phyloP scores from a whole-genome alignment of 2,329 filamentous ascomycete genomes.

The Diaporthe sp. region DNA sequence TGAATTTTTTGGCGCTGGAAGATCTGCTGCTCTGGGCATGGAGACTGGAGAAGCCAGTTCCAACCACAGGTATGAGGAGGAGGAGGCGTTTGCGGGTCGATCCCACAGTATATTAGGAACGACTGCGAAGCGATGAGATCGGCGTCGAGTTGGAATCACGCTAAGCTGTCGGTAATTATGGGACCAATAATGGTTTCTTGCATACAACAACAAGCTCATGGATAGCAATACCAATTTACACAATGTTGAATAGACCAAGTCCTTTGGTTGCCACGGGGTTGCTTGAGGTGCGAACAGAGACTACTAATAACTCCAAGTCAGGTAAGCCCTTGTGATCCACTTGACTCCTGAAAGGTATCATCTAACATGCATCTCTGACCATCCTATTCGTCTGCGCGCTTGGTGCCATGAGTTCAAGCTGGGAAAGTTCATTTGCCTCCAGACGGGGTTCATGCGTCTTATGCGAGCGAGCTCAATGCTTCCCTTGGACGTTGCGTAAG shows the following conservation, averaged over 20 bases:
- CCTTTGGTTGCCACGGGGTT: neutral
- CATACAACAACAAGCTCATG: neutral
- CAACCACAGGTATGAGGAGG: constrained; percentile 54
- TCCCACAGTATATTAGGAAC: constrained; percentile 18
- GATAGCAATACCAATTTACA: constrained; percentile 15
- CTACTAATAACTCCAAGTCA: no score
- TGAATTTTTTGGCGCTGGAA: constrained; percentile 74
- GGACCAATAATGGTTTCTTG: neutral
- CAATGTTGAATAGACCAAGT: neutral
- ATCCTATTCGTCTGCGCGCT: neutral
- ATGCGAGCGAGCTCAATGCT: neutral
- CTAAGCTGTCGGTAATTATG: neutral
- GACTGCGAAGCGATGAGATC: neutral
- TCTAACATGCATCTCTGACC: neutral
- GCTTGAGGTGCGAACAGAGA: neutral
- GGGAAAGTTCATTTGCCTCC: neutral
- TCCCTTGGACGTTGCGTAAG: neutral
- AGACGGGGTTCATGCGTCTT: neutral
- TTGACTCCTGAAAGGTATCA: neutral
- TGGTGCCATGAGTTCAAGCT: neutral
- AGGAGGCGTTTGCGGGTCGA: constrained; percentile 33
- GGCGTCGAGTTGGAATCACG: neutral
- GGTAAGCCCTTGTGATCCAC: neutral
- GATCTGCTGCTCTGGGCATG: constrained; percentile 75
- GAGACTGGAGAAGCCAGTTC: constrained; percentile 74